Conservation (phyloP, 2,329 filamentous ascomycete species). For the Penicillium sclerotigenum region DNA sequence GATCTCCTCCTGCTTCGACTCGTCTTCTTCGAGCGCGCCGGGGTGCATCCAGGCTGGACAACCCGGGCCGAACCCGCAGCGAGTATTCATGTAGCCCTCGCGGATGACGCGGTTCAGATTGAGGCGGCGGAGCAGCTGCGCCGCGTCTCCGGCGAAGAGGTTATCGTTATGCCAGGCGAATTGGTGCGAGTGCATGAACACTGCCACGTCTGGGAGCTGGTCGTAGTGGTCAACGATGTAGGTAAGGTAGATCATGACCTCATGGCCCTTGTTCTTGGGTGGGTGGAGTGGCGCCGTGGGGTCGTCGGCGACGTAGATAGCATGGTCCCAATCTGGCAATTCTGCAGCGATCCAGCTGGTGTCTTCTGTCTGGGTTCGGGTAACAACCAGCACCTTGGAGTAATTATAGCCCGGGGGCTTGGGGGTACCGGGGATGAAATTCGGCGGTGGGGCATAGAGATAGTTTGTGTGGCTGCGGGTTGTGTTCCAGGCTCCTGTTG, state of each 20-base stretch:
- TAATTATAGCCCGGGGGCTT: constrained; percentile 51
- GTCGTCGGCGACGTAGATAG: constrained; percentile 55
- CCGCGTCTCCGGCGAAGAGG: constrained; percentile 50
- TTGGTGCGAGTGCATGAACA: constrained; percentile 60
- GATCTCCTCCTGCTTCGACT: constrained; percentile 47
- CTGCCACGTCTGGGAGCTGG: constrained; percentile 54
- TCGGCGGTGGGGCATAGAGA: constrained; percentile 29
- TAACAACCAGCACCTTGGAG: constrained; percentile 54
- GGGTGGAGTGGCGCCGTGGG: constrained; percentile 49
- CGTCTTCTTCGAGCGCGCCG: constrained; percentile 38
- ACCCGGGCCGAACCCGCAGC: constrained; percentile 57
- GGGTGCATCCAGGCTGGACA: constrained; percentile 59
- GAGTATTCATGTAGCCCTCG: constrained; percentile 59
- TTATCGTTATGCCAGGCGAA: constrained; percentile 60
- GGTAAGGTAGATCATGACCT: constrained; percentile 61
- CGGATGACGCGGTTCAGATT: constrained; percentile 51
- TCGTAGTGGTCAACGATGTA: constrained; percentile 64
- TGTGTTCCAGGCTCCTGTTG: constrained; percentile 20
- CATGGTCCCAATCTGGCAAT: constrained; percentile 48
- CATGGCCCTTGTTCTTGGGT: constrained; percentile 59
- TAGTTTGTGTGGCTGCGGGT: constrained; percentile 12
- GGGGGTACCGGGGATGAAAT: constrained; percentile 36
- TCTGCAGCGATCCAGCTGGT: constrained; percentile 54
- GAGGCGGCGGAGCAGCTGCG: constrained; percentile 50
- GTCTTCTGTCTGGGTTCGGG: constrained; percentile 52